Base-by-base conservation (phyloP, 129 eudicot species). In the Artemisia tridentata region DNA sequence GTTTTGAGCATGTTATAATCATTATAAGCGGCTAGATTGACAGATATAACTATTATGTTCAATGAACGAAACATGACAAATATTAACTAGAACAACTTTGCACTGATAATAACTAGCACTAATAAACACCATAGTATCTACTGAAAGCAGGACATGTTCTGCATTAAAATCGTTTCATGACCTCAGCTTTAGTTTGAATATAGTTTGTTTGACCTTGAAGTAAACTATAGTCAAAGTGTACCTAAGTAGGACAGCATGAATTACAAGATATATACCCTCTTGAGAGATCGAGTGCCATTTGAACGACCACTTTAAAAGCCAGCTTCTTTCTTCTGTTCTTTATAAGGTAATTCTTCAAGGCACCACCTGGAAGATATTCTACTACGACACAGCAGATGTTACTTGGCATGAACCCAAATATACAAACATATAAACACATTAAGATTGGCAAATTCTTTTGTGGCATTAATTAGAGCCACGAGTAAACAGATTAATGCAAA, bases 241-340 rank as follows among this genome's bases (percentile, higher is more conserved):
- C 49, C 43, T 50, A 20, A 18, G 20, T 38, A 14, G n/a, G 25
- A 63, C 34, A 23, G 48, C 19, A 64, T 25, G 17, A 50, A 61
- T 18, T 29, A 61, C 69, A 61, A 47, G 38, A 56, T 64, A 21
- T 52, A 51, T 91, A 91, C 97, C 97, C 97, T 81, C 95, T 82
- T 38, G 97, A 89, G 58, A 91, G 89, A 88, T 91, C 97, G 50
- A 91, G 95, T 27, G 97, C 91, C 89, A 91, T 83, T 72, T 91
- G 97, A 27, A 85, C 82, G 11, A 91, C 97, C 14, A 91, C 91
- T 84, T 88, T 91, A 68, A 91, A 91, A 60, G 97, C 84, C n/a
- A 91, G 84, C 84, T 91, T 91, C 85, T 66, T 85, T 85, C 95
- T 85, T 67, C 97, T 65, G 75, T 91, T 91, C 80, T 91, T 91